Base-by-base conservation (phyloP, 2,329 filamentous ascomycete genomes). In the Aspergillaceae sp. region DNA sequence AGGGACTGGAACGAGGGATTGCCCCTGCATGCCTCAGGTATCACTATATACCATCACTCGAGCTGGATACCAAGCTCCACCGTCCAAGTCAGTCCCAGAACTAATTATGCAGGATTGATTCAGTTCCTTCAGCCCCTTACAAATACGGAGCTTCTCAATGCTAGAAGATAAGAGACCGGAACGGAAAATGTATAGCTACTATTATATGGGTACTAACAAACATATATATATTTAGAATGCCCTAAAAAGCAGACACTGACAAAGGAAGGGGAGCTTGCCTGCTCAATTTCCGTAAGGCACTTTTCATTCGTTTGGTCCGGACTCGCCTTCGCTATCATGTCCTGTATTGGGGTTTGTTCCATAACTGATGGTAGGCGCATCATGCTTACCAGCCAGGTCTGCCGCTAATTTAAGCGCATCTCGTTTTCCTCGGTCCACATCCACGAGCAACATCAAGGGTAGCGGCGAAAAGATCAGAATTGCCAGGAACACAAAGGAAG, bases 401-500 rank as follows among this genome's bases (percentile, higher is more conserved):
- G 77, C 74, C 0, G 83, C 82, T 46, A 90, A 69, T 55, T 73
- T 78, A 54, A 77, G 73, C 1, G 83, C 86, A 59, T 88, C 84
- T 40, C 70, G 67, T 67, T 81, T 86, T 7, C 86, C 86, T 34
- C 86, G 75, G 44, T 94, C 86, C 7, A 94, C 87, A 64, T 96
- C 77, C 33, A 98, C 86, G 45, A 88, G 78, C 61, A 83, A 84
- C 67, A 97, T 87, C 43, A 97, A 71, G 1, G 89, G 87, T 10
- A 90, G 82, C 1, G 92, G 90, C 1, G 94, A 66, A 4, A 85
- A 84, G 5, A 98, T 86, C n/a, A 98, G 70, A 4, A 82, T 74
- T 0, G 87, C 88, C 36, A 98, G 73, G 63, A 98, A 98, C 76
- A 86, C 89, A 66, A 98, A 98, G 1, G 91, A 90, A 5, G 86